phyloP scores from a whole-genome alignment of 495 filamentous ascomycete species.

The Immersiella caudata region DNA sequence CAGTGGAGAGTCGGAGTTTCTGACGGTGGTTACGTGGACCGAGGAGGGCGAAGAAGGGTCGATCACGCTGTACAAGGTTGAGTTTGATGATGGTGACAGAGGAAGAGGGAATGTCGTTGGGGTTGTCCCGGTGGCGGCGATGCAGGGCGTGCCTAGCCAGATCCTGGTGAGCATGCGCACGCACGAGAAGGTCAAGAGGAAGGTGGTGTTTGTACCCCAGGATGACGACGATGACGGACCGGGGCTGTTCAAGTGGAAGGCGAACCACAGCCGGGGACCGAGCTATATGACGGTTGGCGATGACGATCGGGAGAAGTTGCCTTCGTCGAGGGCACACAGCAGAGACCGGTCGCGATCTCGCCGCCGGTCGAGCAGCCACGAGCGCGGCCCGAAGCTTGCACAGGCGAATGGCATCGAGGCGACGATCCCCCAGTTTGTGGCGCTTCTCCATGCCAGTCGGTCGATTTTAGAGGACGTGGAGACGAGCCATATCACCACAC shows the following conservation, averaged over 20 bases:
- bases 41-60: conserved; percentile 29
- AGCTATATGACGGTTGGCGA: conserved; percentile 23
- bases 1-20: conserved; percentile 25
- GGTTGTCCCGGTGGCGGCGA: conserved; percentile 31
- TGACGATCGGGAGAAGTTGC: neutral
- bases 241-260: conserved; percentile 28
- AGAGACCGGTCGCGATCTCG: conserved; percentile 3
- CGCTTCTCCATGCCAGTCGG: conserved; percentile 29
- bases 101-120: conserved; percentile 7
- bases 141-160: conserved; percentile 30
- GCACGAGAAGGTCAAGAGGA: conserved; percentile 28
- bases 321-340: neutral
- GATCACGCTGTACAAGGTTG: conserved; percentile 29
- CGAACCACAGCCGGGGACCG: conserved; percentile 25
- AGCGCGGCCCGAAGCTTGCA: neutral
- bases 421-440: conserved; percentile 34
- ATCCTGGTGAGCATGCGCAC: conserved; percentile 30
- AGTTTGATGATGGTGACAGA: conserved; percentile 13
- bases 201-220: conserved; percentile 28
- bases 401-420: conserved; percentile 31
- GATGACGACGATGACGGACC: conserved; percentile 30
- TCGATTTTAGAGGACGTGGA: conserved; percentile 28
- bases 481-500: conserved; percentile 12
- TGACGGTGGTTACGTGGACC: conserved; percentile 32
- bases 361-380: conserved; percentile 1